Conservation (phyloP, 2,329 filamentous ascomycete species). For the Fusarium chlamydosporum region DNA sequence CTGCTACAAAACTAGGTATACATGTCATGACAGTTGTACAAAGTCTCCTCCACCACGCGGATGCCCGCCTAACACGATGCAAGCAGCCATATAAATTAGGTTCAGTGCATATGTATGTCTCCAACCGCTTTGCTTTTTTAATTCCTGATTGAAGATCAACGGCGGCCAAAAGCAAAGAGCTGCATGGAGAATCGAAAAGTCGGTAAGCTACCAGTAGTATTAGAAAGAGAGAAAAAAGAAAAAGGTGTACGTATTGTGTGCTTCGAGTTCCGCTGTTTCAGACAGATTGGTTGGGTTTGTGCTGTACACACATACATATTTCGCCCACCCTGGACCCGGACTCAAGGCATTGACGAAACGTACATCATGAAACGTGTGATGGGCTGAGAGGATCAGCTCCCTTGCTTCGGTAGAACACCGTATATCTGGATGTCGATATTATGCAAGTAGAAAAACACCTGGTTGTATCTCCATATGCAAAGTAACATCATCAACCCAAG, state of each 20-base stretch:
- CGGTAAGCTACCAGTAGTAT: slow-evolving; percentile 19
- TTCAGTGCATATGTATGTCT: slow-evolving; percentile 35
- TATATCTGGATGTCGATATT: slow-evolving; percentile 8
- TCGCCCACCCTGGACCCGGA: slow-evolving; percentile 5
- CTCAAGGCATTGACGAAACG: slow-evolving; percentile 46
- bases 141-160: slow-evolving; percentile 5
- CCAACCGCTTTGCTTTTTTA: not conserved
- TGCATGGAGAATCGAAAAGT: slow-evolving; percentile 23
- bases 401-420: slow-evolving; percentile 14
- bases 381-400: slow-evolving; percentile 30
- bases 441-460: slow-evolving; percentile 3
- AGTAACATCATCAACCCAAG: slow-evolving; percentile 3
- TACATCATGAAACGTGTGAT: slow-evolving; percentile 45
- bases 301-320: slow-evolving; percentile 5
- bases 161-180: slow-evolving; percentile 19
- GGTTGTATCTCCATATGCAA: slow-evolving; percentile 3
- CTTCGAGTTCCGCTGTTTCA: slow-evolving; percentile 48
- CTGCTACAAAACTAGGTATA: not conserved
- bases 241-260: slow-evolving; percentile 13
- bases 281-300: slow-evolving; percentile 37
- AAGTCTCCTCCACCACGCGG: slow-evolving; percentile 6
- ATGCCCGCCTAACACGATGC: slow-evolving; percentile 36
- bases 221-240: not conserved
- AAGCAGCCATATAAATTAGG: slow-evolving; percentile 37
- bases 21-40: slow-evolving; percentile 14